Evolutionary conservation across 805 yeast genomes (phyloP), one percentile per base, ranked within the genome.

Genomic region (Babjeviella inositovora): DNA sequence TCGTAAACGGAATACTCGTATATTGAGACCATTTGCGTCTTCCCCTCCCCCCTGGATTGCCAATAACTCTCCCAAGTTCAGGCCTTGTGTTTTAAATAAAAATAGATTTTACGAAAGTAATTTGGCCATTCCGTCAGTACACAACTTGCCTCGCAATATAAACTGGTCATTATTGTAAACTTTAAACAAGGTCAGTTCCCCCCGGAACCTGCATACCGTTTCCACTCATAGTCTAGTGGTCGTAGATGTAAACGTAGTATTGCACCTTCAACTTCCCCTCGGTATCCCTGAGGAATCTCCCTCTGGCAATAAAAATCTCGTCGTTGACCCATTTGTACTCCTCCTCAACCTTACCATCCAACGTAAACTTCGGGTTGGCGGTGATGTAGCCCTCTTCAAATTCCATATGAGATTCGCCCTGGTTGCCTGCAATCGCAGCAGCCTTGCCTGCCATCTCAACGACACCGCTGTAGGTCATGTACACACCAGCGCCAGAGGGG

Each of bases 251-350:
- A 25, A 63, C 42, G 31, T 47, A 53, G 48, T 70, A 70, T 44
- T 71, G 76, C 19, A 71, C 76, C 29, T 45, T 54, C 28, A 66
- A 40, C 2, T 17, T 32, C 11, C 62, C 69, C 5, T 47, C 36
- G 4, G 40, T 50, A 30, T 60, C 63, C 34, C 71, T 53, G 22
- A 61, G 37, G 35, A 70, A 69, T 28, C 73, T 54, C 16, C 81
- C 80, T 38, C 58, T 64, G 11, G 75, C 80, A 12, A 67, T 23
- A 27, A 68, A 49, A 32, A 54, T 62, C 38, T 60, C 57, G 22
- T 45, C 38, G 20, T 47, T 31, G 10, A 59, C 57, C 81, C 81
- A 71, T 31, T 50, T 39, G 36, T 42, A 47, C 33, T 60, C 62
- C 9, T 46, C 57, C 18, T 46, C 55, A 18, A 54, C 52, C 12